Percentiles rank a stretch among this genome's conserved stretches.
phyloP scores from a whole-genome alignment of 768 basidiomycete species.

The Macrolepiota dolichaula region DNA sequence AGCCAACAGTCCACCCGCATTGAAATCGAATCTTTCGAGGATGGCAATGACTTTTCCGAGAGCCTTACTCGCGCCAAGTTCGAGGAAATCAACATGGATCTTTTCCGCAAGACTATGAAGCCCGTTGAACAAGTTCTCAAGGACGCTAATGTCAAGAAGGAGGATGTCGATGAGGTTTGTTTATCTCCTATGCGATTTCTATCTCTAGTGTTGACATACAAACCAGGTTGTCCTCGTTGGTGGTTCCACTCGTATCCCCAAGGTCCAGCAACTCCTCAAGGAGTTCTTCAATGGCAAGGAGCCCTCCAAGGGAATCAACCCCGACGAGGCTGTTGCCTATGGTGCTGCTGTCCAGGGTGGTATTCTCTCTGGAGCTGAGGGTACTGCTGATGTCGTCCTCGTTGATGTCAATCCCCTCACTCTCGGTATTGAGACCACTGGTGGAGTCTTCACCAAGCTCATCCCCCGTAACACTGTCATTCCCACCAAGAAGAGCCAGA shows the following conservation, averaged over 20 bases:
- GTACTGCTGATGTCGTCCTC: slow-evolving; percentile 86
- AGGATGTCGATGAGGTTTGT: slow-evolving; percentile 83
- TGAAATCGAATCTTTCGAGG: slow-evolving; percentile 95
- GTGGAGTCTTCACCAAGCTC: slow-evolving; percentile 96
- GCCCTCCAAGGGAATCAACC: slow-evolving; percentile 98
- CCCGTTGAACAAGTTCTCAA: slow-evolving; percentile 98
- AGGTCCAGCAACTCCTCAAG: slow-evolving; percentile 97
- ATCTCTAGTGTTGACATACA: not conserved
- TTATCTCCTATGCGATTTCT: not conserved
- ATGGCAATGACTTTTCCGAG: slow-evolving; percentile 96
- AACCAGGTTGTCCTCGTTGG: slow-evolving; percentile 82
- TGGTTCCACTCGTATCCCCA: slow-evolving; percentile 99
- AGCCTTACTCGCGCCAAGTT: slow-evolving; percentile 98
- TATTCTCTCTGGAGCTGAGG: slow-evolving; percentile 93
- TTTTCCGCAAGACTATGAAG: slow-evolving; percentile 99
- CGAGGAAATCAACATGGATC: slow-evolving; percentile 97
- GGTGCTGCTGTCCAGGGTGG: slow-evolving; percentile 99
- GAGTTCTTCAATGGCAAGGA: slow-evolving; percentile 97
- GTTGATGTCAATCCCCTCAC: slow-evolving; percentile 97
- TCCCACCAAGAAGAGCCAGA: slow-evolving; percentile 96
- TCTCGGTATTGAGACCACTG: slow-evolving; percentile 98
- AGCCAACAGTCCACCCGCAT: slow-evolving; percentile 87
- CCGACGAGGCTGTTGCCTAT: slow-evolving; percentile 98
- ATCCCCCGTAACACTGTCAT: slow-evolving; percentile 98
- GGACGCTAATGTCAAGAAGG: slow-evolving; percentile 98